A percentile compares a stretch with the other conserved stretches of the same genome.
Evolutionary conservation across 495 filamentous ascomycete genomes (phyloP).

Genomic region (Barbatosphaeria neglecta): DNA sequence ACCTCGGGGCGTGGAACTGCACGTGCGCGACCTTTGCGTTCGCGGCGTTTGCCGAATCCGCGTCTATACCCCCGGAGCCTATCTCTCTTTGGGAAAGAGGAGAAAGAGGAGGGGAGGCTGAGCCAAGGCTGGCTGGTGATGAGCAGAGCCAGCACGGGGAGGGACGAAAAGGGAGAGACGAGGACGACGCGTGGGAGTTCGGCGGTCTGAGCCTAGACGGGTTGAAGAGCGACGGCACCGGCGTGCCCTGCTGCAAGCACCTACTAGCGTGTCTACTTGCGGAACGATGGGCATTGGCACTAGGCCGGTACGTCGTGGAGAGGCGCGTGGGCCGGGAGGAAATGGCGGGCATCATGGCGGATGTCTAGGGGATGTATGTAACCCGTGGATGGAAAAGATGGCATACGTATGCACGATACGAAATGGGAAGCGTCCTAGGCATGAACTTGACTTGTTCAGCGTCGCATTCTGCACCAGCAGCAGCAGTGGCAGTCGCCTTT

Average conservation of each 20-base stretch:
- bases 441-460: too few species aligned
- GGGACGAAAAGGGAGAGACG: background rate
- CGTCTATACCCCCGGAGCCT: constrained; percentile 9
- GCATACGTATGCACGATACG: too few species aligned
- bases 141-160: background rate
- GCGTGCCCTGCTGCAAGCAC: constrained; percentile 73
- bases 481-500: too few species aligned
- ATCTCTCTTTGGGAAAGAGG: background rate
- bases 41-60: constrained; percentile 53
- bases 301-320: constrained; percentile 43
- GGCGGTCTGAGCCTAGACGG: constrained; percentile 24
- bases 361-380: too few species aligned
- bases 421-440: too few species aligned
- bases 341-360: constrained; percentile 66
- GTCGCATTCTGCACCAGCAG: too few species aligned
- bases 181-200: constrained; percentile 19
- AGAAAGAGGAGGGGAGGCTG: too few species aligned
- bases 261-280: constrained; percentile 71
- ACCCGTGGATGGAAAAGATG: too few species aligned
- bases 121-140: background rate
- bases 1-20: constrained; percentile 74
- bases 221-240: constrained; percentile 12
- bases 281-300: constrained; percentile 48
- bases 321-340: constrained; percentile 48
- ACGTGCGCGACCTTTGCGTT: constrained; percentile 76